phyloP scores from a whole-genome alignment of 1,284 basidiomycete genomes.

The Athelia psychrophila region DNA sequence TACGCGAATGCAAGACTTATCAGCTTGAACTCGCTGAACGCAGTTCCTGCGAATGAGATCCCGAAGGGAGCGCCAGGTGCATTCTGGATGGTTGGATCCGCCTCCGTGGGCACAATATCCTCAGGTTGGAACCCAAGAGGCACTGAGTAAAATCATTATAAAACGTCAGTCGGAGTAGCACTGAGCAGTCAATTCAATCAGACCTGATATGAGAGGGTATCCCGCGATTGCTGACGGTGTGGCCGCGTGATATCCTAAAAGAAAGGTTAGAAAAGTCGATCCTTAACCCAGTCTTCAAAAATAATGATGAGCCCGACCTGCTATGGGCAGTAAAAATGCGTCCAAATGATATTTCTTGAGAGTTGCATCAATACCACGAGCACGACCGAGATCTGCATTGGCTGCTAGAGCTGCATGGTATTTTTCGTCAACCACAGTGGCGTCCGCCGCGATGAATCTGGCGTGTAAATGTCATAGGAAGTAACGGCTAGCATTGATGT shows the following conservation, averaged over 20 bases:
- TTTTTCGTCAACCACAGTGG: conserved; percentile 42
- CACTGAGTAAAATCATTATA: conserved; percentile 26
- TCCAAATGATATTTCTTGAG: conserved; percentile 39
- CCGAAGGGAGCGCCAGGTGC: conserved; percentile 48
- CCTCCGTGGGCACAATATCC: conserved; percentile 21
- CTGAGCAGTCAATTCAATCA: background rate
- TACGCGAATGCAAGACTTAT: conserved; percentile 50
- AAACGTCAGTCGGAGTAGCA: conserved; percentile 9
- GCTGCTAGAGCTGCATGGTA: conserved; percentile 49
- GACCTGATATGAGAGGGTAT: conserved; percentile 36
- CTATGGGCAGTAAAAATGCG: conserved; percentile 40
- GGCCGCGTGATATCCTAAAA: conserved; percentile 17
- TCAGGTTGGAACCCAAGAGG: conserved; percentile 44
- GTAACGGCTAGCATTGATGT: background rate
- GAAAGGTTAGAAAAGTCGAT: background rate
- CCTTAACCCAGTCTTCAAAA: background rate
- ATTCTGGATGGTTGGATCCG: conserved; percentile 27
- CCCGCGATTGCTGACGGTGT: conserved; percentile 35
- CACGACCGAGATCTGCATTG: conserved; percentile 50
- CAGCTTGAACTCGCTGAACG: conserved; percentile 47
- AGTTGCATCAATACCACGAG: conserved; percentile 45
- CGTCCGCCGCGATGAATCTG: conserved; percentile 46
- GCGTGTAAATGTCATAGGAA: background rate
- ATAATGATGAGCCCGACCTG: conserved; percentile 15
- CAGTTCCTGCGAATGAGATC: conserved; percentile 46